A percentile compares a stretch with the other conserved stretches of the same genome.
Evolutionary conservation across 768 basidiomycete genomes (phyloP).

Genomic region (Rhodosporidiobolus sp.): DNA sequence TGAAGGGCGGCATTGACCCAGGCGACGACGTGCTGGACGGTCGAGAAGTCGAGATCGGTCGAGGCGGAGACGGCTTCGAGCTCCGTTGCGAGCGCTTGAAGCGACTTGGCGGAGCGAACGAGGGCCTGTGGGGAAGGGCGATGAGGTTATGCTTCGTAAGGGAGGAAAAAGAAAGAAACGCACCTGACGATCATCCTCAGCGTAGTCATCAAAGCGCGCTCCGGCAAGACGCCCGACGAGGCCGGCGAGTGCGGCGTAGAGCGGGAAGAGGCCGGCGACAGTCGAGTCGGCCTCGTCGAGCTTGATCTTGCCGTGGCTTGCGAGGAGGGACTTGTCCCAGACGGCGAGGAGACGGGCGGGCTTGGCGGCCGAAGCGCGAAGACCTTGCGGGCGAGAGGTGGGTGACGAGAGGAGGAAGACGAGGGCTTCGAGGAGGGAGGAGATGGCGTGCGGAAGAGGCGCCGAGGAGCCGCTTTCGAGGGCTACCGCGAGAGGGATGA

Average conservation of each 20-base stretch:
- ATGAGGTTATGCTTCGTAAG: too few relatives aligned
- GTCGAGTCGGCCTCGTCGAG: conserved; percentile 35
- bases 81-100: conserved; percentile 50
- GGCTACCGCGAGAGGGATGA: conserved; percentile 21
- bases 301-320: conserved; percentile 22
- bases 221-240: conserved; percentile 18
- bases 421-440: conserved; percentile 24
- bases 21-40: conserved; percentile 59
- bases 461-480: neutral
- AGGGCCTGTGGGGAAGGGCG: conserved; percentile 5
- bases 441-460: conserved; percentile 5
- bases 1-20: conserved; percentile 57
- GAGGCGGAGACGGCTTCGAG: conserved; percentile 54
- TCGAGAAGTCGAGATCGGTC: conserved; percentile 63
- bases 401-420: conserved; percentile 9
- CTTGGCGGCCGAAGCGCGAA: conserved; percentile 15
- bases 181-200: conserved; percentile 15
- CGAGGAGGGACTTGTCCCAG: conserved; percentile 38
- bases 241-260: conserved; percentile 8
- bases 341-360: conserved; percentile 17
- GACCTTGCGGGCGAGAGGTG: neutral
- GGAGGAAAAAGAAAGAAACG: neutral
- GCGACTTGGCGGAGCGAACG: conserved; percentile 42
- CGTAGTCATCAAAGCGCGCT: neutral
- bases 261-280: conserved; percentile 25